Evolutionary conservation across 331 rosid species (phyloP).

Genomic region (Pyracantha coccinea): DNA sequence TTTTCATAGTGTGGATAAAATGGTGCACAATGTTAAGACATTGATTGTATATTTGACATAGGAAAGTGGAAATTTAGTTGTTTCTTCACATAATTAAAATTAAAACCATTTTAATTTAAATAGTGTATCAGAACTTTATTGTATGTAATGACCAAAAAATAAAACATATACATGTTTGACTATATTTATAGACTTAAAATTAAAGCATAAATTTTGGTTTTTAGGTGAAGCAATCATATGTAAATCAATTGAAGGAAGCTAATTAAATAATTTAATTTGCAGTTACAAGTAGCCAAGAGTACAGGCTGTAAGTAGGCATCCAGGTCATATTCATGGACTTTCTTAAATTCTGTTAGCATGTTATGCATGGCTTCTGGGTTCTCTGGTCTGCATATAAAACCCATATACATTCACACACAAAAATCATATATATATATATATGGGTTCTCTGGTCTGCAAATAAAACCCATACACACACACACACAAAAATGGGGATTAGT

Average conservation of each 20-base stretch:
- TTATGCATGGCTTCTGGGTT: constrained; percentile 17
- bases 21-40: background rate
- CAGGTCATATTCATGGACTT: constrained; percentile 15
- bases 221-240: constrained; percentile 4
- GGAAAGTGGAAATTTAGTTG: background rate
- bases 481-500: no score
- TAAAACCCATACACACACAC: no score
- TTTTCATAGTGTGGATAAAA: background rate
- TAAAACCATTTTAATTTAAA: background rate
- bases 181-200: background rate
- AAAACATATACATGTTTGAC: constrained; percentile 1
- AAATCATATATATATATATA: no score
- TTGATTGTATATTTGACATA: background rate
- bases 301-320: constrained; percentile 47
- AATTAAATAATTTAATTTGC: constrained; percentile 24
- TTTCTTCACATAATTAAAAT: background rate
- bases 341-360: constrained; percentile 22
- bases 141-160: background rate
- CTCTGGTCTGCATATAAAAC: background rate
- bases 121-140: background rate
- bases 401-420: background rate
- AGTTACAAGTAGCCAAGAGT: constrained; percentile 19
- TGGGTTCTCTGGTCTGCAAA: no score
- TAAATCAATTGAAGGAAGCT: constrained; percentile 12
- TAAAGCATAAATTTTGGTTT: constrained; percentile 8